Evolutionary conservation across 352 stramenopile genomes (phyloP).

Genomic region (Globisporangium takayamanum): DNA sequence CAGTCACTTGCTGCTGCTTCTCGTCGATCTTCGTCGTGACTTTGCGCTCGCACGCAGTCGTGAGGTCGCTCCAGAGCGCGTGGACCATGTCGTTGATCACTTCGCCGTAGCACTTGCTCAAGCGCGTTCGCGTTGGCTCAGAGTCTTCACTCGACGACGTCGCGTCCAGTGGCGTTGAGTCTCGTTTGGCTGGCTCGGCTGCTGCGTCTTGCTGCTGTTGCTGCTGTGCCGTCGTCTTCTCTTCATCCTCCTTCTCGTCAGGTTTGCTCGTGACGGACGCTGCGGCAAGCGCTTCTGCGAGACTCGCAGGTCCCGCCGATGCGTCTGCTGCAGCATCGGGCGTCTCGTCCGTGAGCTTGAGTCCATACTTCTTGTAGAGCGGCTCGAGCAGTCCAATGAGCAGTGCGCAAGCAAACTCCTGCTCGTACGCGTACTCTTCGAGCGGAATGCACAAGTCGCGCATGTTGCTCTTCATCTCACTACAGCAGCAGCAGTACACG

Average conservation of each 20-base stretch:
- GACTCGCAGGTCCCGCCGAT: background rate
- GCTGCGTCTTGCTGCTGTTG: background rate
- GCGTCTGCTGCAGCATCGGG: background rate
- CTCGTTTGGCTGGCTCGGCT: background rate
- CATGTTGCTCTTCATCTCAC: conserved; percentile 84
- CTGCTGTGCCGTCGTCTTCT: background rate
- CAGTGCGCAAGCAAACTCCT: conserved; percentile 69
- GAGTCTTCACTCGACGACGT: no score
- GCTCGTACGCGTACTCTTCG: conserved; percentile 77
- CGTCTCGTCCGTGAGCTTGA: conserved; percentile 30
- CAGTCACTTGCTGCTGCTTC: conserved; percentile 65
- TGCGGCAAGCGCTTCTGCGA: conserved; percentile 5
- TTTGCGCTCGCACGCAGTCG: conserved; percentile 45
- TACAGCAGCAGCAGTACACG: conserved; percentile 11
- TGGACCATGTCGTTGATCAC: conserved; percentile 66
- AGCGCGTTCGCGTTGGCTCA: no score
- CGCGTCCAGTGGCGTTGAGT: background rate
- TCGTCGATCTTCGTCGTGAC: conserved; percentile 72
- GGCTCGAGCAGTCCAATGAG: conserved; percentile 71
- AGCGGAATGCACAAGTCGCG: conserved; percentile 75
- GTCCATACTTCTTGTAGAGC: conserved; percentile 52
- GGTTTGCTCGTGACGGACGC: background rate
- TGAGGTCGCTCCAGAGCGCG: conserved; percentile 50
- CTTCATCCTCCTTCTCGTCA: background rate
- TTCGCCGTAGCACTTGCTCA: conserved; percentile 56